Percentiles rank a stretch among this genome's conserved stretches.
These are phyloP conservation scores for Falciphora oryzae DNA, from an alignment of 2,329 filamentous ascomycete genomes.

Conservation along the genomic window DNA sequence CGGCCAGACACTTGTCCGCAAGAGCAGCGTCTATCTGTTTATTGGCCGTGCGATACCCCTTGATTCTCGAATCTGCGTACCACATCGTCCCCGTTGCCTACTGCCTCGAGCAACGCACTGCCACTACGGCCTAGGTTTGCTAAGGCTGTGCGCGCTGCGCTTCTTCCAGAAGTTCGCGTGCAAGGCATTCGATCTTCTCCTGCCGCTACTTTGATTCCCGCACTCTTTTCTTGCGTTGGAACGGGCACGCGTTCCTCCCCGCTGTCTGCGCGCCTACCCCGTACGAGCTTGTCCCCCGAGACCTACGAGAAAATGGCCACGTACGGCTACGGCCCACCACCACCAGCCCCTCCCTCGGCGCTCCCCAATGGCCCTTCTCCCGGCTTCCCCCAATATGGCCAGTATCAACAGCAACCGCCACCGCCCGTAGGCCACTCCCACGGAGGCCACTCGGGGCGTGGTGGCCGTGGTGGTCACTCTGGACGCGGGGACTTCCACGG, in stretches of 20 bases:
- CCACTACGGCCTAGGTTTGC: neutral
- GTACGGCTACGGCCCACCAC: constrained; percentile 50
- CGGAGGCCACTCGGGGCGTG: constrained; percentile 17
- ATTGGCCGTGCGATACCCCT: neutral
- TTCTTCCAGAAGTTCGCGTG: neutral
- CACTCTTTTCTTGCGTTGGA: neutral
- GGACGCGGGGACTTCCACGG: constrained; percentile 37
- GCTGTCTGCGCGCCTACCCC: neutral
- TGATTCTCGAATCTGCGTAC: neutral
- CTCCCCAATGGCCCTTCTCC: constrained; percentile 24
- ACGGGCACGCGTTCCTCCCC: neutral
- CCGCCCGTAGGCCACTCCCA: constrained; percentile 9
- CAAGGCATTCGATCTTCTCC: neutral
- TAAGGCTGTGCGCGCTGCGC: neutral
- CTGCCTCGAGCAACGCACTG: neutral
- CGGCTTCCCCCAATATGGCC: constrained; percentile 34
- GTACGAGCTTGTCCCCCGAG: neutral
- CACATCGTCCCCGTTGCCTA: constrained; percentile 4
- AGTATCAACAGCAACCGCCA: constrained; percentile 29
- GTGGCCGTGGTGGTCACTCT: constrained; percentile 33
- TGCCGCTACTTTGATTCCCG: neutral
- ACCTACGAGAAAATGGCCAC: constrained; percentile 33
- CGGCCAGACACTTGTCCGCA: neutral
- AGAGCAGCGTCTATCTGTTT: neutral
- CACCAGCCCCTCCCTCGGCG: constrained; percentile 36